Evolutionary conservation across 306 rosid genomes (phyloP).

Genomic region (Fragaria iinumae): DNA sequence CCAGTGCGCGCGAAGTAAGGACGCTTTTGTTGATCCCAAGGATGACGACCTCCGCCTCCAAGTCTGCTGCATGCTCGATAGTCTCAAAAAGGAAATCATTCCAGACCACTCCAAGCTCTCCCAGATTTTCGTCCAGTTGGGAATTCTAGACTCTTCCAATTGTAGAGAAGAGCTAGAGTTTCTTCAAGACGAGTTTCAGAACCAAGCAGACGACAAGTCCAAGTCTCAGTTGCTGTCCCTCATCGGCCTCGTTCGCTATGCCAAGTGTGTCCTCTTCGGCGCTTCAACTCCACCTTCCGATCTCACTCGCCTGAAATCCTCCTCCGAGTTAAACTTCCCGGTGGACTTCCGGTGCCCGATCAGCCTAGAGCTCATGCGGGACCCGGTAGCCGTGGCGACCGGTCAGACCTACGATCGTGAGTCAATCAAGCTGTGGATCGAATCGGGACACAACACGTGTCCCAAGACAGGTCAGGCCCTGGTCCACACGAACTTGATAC

Average conservation of each 20-base stretch:
- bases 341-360: slow-evolving; percentile 83
- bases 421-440: slow-evolving; percentile 72
- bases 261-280: slow-evolving; percentile 78
- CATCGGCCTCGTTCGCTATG: slow-evolving; percentile 78
- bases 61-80: slow-evolving; percentile 50
- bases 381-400: slow-evolving; percentile 88
- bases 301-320: slow-evolving; percentile 17
- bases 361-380: slow-evolving; percentile 70
- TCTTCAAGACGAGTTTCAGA: slow-evolving; percentile 70
- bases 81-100: slow-evolving; percentile 62
- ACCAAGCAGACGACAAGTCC: slow-evolving; percentile 56
- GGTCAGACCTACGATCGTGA: slow-evolving; percentile 94
- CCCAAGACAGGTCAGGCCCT: slow-evolving; percentile 86
- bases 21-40: slow-evolving; percentile 25
- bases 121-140: slow-evolving; percentile 47
- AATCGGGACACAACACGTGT: slow-evolving; percentile 88
- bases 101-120: slow-evolving; percentile 48
- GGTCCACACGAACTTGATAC: slow-evolving; percentile 63
- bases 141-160: slow-evolving; percentile 51
- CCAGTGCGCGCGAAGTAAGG: slow-evolving; percentile 47
- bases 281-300: slow-evolving; percentile 48
- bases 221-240: slow-evolving; percentile 57
- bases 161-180: slow-evolving; percentile 75
- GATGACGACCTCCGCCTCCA: slow-evolving; percentile 45
- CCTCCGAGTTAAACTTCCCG: slow-evolving; percentile 48